Evolutionary conservation across 495 filamentous ascomycete genomes (phyloP).

Genomic region (Annulohypoxylon nitens): DNA sequence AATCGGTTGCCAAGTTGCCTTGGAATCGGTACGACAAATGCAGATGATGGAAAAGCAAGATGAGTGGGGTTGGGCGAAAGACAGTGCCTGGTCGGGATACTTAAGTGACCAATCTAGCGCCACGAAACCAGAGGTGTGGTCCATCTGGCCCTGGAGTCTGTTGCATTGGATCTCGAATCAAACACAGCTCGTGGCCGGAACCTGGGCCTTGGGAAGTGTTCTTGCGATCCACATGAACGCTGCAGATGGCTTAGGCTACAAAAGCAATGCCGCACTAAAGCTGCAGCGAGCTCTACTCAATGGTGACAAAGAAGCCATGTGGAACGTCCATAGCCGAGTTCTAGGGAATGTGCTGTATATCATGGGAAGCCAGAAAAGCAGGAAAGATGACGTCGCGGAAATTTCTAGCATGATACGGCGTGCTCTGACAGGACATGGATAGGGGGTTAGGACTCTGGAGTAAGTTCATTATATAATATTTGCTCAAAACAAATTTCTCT

Average conservation of each 20-base stretch:
- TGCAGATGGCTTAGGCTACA: slow-evolving; percentile 67
- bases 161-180: slow-evolving; percentile 67
- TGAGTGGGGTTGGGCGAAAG: slow-evolving; percentile 63
- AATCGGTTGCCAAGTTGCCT: slow-evolving; percentile 78
- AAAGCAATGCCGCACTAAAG: slow-evolving; percentile 70
- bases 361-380: slow-evolving; percentile 77
- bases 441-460: not conserved
- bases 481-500: not conserved
- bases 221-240: slow-evolving; percentile 72
- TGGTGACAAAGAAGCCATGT: slow-evolving; percentile 42
- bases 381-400: slow-evolving; percentile 59
- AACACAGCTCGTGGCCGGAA: slow-evolving; percentile 65
- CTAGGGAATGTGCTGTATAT: slow-evolving; percentile 83
- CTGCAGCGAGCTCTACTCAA: slow-evolving; percentile 68
- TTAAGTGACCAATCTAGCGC: slow-evolving; percentile 1
- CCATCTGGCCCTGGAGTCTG: slow-evolving; percentile 72
- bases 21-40: slow-evolving; percentile 69
- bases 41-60: slow-evolving; percentile 65
- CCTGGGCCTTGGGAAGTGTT: slow-evolving; percentile 79
- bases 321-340: slow-evolving; percentile 78
- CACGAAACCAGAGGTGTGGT: slow-evolving; percentile 65
- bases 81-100: slow-evolving; percentile 53
- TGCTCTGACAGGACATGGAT: slow-evolving; percentile 1
- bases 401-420: slow-evolving; percentile 57
- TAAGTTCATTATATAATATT: not conserved